These are phyloP conservation scores for Linnemannia schmuckeri DNA, from an alignment of 192 early-diverging fungal genomes.

Conservation along the genomic window DNA sequence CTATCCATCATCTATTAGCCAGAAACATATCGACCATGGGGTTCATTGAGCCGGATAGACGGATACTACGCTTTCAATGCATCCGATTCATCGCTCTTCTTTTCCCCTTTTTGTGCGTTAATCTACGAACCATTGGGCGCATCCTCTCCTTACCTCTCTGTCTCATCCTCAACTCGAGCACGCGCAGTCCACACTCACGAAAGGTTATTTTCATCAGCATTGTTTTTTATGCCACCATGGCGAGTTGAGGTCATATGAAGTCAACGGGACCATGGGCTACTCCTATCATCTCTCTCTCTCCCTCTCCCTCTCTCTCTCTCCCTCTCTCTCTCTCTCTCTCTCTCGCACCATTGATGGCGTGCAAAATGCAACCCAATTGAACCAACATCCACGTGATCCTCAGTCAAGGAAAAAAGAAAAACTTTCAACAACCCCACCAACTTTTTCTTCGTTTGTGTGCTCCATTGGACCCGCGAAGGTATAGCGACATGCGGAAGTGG, in stretches of 20 bases:
- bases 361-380: background rate
- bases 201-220: background rate
- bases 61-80: background rate
- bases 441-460: background rate
- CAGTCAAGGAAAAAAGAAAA: background rate
- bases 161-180: background rate
- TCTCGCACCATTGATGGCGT: slow-evolving; percentile 14
- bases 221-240: background rate
- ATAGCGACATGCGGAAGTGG: background rate
- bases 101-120: background rate
- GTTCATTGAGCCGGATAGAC: slow-evolving; percentile 7
- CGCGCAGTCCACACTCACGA: background rate
- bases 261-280: slow-evolving; percentile 2
- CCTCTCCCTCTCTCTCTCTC: background rate
- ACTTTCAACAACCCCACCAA: background rate
- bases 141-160: background rate
- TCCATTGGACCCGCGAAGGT: background rate
- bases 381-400: background rate
- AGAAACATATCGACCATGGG: background rate
- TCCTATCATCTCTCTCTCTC: background rate
- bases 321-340: background rate
- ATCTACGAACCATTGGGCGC: background rate
- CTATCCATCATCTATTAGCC: background rate
- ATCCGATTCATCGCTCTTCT: background rate
- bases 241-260: background rate